phyloP scores from a whole-genome alignment of 176 grass and related monocot species.

The Juncus inflexus region DNA sequence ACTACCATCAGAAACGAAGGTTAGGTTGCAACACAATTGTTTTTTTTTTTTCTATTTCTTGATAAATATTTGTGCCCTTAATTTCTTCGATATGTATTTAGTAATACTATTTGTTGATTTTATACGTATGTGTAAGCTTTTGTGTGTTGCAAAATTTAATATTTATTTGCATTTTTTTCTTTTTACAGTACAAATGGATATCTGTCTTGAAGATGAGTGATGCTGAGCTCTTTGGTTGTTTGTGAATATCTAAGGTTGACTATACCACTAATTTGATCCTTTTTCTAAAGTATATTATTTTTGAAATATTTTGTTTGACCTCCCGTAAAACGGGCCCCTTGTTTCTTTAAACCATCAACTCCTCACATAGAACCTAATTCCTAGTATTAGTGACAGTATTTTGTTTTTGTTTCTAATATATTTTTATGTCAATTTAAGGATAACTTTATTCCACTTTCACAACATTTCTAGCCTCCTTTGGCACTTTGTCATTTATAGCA shows the following conservation, averaged over 20 bases:
- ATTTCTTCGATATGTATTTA: slow-evolving; percentile 2
- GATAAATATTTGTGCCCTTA: not conserved
- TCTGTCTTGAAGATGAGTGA: no score
- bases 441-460: not conserved
- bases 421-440: slow-evolving; percentile 1
- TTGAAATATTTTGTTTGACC: no score
- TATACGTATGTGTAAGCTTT: not conserved
- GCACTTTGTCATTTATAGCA: not conserved
- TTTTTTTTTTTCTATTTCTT: not conserved
- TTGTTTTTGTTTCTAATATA: slow-evolving; percentile 10
- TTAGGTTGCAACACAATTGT: slow-evolving; percentile 8
- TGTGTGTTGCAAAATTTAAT: not conserved
- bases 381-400: slow-evolving; percentile 1
- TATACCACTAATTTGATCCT: no score
- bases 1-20: slow-evolving; percentile 41
- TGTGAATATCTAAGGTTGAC: no score
- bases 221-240: no score
- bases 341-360: no score
- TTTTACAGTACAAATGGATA: slow-evolving; percentile 22
- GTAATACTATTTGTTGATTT: not conserved
- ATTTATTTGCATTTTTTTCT: not conserved
- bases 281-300: no score
- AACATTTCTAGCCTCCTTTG: not conserved
- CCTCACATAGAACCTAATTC: not conserved
- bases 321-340: no score